Evolutionary conservation across 2,329 filamentous ascomycete species (phyloP).

Genomic region (Fusarium oligoseptatum): DNA sequence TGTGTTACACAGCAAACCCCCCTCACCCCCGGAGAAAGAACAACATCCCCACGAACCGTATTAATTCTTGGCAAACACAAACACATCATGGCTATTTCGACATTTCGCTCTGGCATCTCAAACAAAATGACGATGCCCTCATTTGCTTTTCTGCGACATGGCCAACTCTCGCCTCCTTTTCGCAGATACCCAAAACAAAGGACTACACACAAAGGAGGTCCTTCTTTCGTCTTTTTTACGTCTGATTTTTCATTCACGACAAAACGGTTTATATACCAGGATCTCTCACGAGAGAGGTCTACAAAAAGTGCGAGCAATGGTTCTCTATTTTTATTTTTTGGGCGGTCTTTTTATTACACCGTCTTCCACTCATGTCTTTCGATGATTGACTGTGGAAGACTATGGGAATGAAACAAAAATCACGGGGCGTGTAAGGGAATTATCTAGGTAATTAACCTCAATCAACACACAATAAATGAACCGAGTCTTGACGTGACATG

Average conservation of each 20-base stretch:
- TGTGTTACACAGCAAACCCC: constrained; percentile 20
- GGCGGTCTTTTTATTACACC: not conserved
- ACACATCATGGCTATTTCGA: constrained; percentile 12
- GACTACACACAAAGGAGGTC: not conserved
- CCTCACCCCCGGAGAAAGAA: not conserved
- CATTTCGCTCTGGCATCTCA: constrained; percentile 16
- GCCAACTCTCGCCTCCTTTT: constrained; percentile 1
- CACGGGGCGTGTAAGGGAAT: constrained; percentile 13
- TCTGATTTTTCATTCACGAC: not conserved
- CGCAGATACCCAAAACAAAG: constrained; percentile 26
- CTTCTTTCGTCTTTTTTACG: not conserved
- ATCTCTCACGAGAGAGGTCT: constrained; percentile 5
- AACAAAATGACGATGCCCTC: constrained; percentile 1
- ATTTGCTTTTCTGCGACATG: not conserved
- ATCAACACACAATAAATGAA: constrained; percentile 5
- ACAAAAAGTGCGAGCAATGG: not conserved
- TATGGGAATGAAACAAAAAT: constrained; percentile 7
- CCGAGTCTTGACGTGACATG: not conserved
- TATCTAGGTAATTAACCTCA: constrained; percentile 21
- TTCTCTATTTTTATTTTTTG: not conserved
- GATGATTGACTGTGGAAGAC: not conserved
- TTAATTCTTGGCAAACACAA: constrained; percentile 10
- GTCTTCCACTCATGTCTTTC: constrained; percentile 13
- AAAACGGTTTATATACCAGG: constrained; percentile 17
- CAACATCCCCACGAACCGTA: not conserved